A percentile compares a stretch with the other conserved stretches of the same genome.
Evolutionary conservation across 805 yeast species (phyloP).

Genomic region (Ogataea philodendri): DNA sequence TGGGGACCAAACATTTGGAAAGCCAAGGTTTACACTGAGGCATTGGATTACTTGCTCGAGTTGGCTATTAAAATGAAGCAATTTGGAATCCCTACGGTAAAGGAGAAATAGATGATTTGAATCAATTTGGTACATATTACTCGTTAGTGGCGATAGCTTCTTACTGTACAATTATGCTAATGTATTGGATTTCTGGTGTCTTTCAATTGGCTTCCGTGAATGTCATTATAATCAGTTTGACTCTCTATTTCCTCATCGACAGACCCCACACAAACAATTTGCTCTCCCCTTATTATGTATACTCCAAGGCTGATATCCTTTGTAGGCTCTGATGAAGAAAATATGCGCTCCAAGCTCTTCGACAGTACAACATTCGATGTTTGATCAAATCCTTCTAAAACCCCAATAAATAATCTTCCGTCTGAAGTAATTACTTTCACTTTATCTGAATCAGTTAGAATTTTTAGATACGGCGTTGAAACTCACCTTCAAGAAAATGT

Average conservation of each 20-base stretch:
- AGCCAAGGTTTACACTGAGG: conserved; percentile 91
- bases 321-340: conserved; percentile 40
- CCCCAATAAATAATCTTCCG: conserved; percentile 50
- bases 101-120: conserved; percentile 3
- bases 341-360: conserved; percentile 49
- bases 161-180: conserved; percentile 12
- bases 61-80: conserved; percentile 80
- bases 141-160: no score
- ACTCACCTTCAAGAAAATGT: conserved; percentile 28
- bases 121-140: not conserved
- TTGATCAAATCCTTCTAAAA: conserved; percentile 60
- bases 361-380: conserved; percentile 58
- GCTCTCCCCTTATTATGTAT: conserved; percentile 57
- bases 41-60: conserved; percentile 84
- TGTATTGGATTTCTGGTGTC: conserved; percentile 32
- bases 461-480: no score
- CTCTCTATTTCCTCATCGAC: conserved; percentile 44
- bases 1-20: conserved; percentile 94
- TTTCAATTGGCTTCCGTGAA: conserved; percentile 27
- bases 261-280: conserved; percentile 54
- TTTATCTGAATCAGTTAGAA: conserved; percentile 37
- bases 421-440: conserved; percentile 58
- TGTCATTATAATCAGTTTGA: conserved; percentile 40
- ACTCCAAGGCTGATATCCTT: conserved; percentile 45
- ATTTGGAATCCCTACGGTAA: conserved; percentile 57